phyloP scores from a whole-genome alignment of 257 asterid genomes.

The Plantago major region DNA sequence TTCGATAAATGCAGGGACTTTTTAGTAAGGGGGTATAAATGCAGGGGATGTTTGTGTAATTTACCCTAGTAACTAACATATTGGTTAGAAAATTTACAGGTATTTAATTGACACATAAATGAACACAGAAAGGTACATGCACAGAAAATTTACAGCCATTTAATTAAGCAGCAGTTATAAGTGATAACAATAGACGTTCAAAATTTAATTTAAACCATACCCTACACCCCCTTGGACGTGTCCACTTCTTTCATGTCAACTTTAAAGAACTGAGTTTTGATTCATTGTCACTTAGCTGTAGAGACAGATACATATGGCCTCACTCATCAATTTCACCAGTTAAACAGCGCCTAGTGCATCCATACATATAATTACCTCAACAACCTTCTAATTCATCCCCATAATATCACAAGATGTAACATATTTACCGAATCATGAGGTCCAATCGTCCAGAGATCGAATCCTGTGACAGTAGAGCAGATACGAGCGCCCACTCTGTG shows the following conservation, averaged over 20 bases:
- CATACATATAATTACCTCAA: background rate
- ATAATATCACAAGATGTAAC: background rate
- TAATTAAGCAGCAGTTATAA: too few species aligned
- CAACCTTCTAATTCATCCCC: background rate
- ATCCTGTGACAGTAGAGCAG: too few species aligned
- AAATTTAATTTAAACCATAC: background rate
- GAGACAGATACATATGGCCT: constrained; percentile 10
- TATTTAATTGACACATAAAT: too few species aligned
- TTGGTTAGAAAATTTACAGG: too few species aligned
- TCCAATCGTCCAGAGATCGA: too few species aligned
- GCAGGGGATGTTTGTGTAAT: too few species aligned
- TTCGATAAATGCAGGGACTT: too few species aligned
- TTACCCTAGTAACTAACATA: too few species aligned
- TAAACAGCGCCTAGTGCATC: background rate
- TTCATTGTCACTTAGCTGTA: constrained; percentile 10
- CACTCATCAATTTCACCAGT: constrained; percentile 9
- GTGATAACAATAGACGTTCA: background rate
- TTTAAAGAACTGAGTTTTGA: constrained; percentile 9
- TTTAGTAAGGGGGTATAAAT: too few species aligned
- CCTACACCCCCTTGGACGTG: background rate
- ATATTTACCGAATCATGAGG: background rate
- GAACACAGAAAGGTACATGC: too few species aligned
- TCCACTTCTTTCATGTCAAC: constrained; percentile 12
- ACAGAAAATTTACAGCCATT: too few species aligned
- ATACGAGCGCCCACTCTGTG: too few species aligned